phyloP scores from a whole-genome alignment of 2,329 filamentous ascomycete genomes.

The Cladophialophora bantiana region DNA sequence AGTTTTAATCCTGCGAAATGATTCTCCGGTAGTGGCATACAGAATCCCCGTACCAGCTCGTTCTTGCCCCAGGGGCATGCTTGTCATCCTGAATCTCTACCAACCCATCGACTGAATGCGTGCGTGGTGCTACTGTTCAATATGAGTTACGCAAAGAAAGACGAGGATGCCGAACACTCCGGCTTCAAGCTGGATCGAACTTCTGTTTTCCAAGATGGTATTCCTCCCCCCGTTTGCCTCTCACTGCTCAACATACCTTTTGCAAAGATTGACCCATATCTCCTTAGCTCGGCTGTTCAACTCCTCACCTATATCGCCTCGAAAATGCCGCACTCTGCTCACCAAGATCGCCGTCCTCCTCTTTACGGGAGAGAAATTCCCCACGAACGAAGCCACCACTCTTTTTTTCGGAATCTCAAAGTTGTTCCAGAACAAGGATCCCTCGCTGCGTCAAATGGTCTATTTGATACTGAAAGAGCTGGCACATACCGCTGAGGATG shows the following conservation, averaged over 20 bases:
- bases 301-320: constrained; percentile 92
- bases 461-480: constrained; percentile 98
- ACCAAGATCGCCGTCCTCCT: constrained; percentile 97
- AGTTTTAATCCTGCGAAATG: constrained; percentile 33
- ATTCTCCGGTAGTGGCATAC: constrained; percentile 36
- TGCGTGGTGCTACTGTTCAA: constrained; percentile 42
- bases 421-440: constrained; percentile 99
- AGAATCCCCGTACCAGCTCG: constrained; percentile 9
- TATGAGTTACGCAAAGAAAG: constrained; percentile 99
- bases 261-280: constrained; percentile 16
- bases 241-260: constrained; percentile 11
- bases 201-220: constrained; percentile 98
- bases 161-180: constrained; percentile 93
- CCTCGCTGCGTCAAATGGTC: constrained; percentile 96
- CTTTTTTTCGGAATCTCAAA: constrained; percentile 99
- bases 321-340: constrained; percentile 95
- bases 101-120: constrained; percentile 22
- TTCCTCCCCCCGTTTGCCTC: background rate
- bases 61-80: constrained; percentile 27
- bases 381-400: constrained; percentile 94
- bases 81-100: constrained; percentile 28
- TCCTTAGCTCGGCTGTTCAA: constrained; percentile 91
- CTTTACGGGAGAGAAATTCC: constrained; percentile 96
- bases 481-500: constrained; percentile 92
- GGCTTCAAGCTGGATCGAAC: constrained; percentile 98